Conservation (phyloP, 306 rosid species). For the Senna tora region DNA sequence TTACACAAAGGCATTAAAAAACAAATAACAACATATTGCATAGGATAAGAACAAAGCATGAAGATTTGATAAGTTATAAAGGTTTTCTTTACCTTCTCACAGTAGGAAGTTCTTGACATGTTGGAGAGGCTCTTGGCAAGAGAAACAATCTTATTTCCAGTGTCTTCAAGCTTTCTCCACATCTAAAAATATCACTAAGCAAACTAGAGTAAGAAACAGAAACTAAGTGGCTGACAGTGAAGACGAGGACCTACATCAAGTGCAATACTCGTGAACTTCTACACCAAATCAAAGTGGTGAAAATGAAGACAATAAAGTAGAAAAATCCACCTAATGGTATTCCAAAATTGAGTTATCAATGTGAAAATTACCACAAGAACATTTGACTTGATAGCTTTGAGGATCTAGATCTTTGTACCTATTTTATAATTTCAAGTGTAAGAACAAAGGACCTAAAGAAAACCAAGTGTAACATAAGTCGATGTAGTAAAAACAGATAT, state of each 20-base stretch:
- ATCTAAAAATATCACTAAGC: conserved; percentile 50
- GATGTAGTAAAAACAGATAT: neutral
- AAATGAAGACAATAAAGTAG: neutral
- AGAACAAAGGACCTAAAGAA: neutral
- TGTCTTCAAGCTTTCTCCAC: conserved; percentile 71
- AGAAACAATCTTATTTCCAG: conserved; percentile 64
- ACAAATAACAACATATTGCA: conserved; percentile 19
- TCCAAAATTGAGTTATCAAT: neutral
- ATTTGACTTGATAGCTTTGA: neutral
- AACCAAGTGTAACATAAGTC: neutral
- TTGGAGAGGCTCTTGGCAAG: conserved; percentile 69
- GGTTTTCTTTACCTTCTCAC: conserved; percentile 58
- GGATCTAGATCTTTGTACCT: neutral
- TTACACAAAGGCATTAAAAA: conserved; percentile 26
- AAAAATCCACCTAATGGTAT: neutral
- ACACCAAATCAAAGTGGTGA: neutral
- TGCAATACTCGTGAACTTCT: neutral
- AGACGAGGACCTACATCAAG: neutral
- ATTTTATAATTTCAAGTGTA: neutral
- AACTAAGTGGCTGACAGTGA: neutral
- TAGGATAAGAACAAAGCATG: conserved; percentile 4
- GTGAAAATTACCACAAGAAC: neutral
- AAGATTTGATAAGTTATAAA: conserved; percentile 29
- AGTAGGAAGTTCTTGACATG: conserved; percentile 64
- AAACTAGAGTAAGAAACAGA: conserved; percentile 23